Percentiles rank a stretch among this genome's conserved stretches.
These are phyloP conservation scores for Piromyces finnis DNA, from an alignment of 192 early-diverging fungal species.

Conservation along the genomic window DNA sequence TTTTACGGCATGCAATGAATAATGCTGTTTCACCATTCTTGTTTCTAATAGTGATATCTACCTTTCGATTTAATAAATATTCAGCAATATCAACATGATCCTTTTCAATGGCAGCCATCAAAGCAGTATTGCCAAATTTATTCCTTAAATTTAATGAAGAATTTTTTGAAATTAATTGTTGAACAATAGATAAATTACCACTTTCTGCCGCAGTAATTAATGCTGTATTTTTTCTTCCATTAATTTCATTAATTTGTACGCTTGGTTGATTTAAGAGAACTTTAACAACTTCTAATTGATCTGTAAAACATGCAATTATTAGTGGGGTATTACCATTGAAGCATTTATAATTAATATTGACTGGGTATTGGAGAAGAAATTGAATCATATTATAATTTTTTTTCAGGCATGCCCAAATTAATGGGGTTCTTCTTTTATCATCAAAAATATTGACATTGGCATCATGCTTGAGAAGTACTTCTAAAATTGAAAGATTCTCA, in stretches of 20 bases:
- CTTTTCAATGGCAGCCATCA: not conserved
- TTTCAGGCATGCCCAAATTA: not conserved
- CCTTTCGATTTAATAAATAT: not conserved
- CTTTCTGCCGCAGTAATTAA: not conserved
- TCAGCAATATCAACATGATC: not conserved
- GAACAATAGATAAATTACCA: not conserved
- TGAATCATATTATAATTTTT: not conserved
- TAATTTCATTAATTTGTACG: not conserved
- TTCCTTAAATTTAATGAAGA: not conserved
- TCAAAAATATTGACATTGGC: not conserved
- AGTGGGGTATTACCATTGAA: not conserved
- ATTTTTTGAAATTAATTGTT: not conserved
- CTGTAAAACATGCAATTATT: not conserved
- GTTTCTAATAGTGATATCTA: not conserved
- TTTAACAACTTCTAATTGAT: not conserved
- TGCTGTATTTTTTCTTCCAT: not conserved
- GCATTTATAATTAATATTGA: not conserved
- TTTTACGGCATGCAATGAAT: not conserved
- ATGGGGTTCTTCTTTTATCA: not conserved
- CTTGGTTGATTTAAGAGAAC: not conserved
- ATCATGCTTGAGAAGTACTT: not conserved
- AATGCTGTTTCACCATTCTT: not conserved
- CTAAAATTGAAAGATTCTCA: not conserved
- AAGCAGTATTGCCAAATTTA: not conserved
- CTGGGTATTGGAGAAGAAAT: not conserved